A percentile compares a stretch with the other conserved stretches of the same genome.
Evolutionary conservation across 2,329 filamentous ascomycete genomes (phyloP).

Genomic region (Fusarium acutatum): DNA sequence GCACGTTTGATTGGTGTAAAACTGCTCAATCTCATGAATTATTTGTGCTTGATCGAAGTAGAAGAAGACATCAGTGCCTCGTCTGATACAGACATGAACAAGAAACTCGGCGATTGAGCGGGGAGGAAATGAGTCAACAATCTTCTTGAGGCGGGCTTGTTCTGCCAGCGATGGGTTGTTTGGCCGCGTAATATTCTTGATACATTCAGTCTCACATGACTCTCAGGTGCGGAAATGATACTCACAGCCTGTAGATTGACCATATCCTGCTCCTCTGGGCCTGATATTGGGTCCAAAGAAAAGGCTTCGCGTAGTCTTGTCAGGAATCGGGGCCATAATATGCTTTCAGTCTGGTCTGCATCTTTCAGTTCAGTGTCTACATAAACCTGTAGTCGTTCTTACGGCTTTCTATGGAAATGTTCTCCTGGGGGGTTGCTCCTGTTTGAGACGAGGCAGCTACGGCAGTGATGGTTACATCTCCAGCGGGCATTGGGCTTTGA

Average conservation of each 20-base stretch:
- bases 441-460: background rate
- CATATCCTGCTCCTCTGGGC: background rate
- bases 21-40: background rate
- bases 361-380: fast-evolving
- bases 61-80: background rate
- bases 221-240: fast-evolving
- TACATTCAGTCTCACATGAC: background rate
- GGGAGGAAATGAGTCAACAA: background rate
- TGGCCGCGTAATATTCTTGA: background rate
- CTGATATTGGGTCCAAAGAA: background rate
- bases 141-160: background rate
- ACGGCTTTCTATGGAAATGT: background rate
- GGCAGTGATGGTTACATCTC: background rate
- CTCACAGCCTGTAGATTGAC: background rate
- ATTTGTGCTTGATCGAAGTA: background rate
- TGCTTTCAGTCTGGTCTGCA: background rate
- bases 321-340: background rate
- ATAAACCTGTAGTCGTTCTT: fast-evolving
- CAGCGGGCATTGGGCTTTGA: background rate
- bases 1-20: background rate
- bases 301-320: background rate
- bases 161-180: background rate
- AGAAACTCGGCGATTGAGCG: background rate
- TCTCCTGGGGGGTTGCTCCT: background rate
- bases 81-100: background rate